Conservation (phyloP, 345 rosid genomes). For the Brassica napus region DNA sequence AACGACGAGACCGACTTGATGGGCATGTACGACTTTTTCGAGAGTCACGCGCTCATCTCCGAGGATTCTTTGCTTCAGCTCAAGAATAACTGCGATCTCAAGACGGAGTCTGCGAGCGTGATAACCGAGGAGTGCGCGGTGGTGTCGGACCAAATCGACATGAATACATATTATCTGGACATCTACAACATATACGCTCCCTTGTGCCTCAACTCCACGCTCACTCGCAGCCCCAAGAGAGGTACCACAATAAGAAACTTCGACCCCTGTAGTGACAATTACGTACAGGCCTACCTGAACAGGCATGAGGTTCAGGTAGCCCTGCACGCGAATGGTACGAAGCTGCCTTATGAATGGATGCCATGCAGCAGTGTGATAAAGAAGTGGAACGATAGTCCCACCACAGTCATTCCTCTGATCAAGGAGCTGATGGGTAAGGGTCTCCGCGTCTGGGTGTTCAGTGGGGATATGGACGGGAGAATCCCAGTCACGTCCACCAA, state of each 20-base stretch:
- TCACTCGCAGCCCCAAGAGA: slow-evolving; percentile 58
- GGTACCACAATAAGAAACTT: slow-evolving; percentile 43
- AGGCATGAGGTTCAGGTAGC: slow-evolving; percentile 72
- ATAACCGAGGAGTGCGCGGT: slow-evolving; percentile 45
- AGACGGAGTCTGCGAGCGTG: slow-evolving; percentile 35
- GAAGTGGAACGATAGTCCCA: slow-evolving; percentile 67
- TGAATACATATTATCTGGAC: slow-evolving; percentile 40
- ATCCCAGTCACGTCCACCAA: slow-evolving; percentile 81
- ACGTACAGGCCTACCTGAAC: slow-evolving; percentile 69
- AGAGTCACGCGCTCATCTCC: slow-evolving; percentile 65
- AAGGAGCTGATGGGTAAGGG: slow-evolving; percentile 54
- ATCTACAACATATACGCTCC: slow-evolving; percentile 85
- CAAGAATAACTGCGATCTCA: slow-evolving; percentile 53
- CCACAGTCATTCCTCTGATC: slow-evolving; percentile 64
- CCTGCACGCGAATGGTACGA: slow-evolving; percentile 82
- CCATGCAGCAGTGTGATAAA: slow-evolving; percentile 64
- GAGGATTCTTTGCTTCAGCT: slow-evolving; percentile 38
- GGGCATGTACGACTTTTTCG: slow-evolving; percentile 73
- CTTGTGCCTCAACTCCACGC: slow-evolving; percentile 47
- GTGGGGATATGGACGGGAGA: slow-evolving; percentile 87
- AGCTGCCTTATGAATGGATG: slow-evolving; percentile 64
- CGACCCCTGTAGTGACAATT: slow-evolving; percentile 72
- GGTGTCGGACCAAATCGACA: slow-evolving; percentile 32
- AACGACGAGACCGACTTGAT: slow-evolving; percentile 62
- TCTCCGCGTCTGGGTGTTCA: slow-evolving; percentile 77